Evolutionary conservation across 306 rosid species (phyloP).

Genomic region (Cucurbita maxima): DNA sequence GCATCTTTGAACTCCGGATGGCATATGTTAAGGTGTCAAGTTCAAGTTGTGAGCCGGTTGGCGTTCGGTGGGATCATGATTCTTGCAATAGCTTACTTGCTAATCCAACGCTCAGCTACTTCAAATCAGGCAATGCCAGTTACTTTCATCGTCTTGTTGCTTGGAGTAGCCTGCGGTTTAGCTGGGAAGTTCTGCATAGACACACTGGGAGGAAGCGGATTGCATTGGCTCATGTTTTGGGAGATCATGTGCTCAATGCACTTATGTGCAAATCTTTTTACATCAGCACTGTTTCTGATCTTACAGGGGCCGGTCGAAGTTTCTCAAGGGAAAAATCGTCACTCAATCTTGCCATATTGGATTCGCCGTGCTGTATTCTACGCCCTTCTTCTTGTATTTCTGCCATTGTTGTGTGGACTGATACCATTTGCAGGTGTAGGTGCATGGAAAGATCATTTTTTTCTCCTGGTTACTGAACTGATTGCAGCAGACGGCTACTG

Average conservation of each 20-base stretch:
- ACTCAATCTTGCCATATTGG: conserved; percentile 31
- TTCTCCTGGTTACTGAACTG: conserved; percentile 9
- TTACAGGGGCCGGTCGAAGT: conserved; percentile 48
- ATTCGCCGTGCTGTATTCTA: conserved; percentile 41
- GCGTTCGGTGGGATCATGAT: conserved; percentile 49
- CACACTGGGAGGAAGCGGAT: conserved; percentile 77
- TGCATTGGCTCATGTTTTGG: conserved; percentile 62
- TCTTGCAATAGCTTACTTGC: conserved; percentile 30
- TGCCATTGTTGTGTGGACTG: conserved; percentile 67
- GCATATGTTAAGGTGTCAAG: conserved; percentile 37
- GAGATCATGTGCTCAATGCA: conserved; percentile 52
- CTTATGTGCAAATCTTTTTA: conserved; percentile 35
- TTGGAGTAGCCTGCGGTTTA: conserved; percentile 56
- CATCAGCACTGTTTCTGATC: conserved; percentile 31
- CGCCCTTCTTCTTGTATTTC: conserved; percentile 23
- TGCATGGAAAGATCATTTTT: conserved; percentile 61
- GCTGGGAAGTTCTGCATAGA: conserved; percentile 71
- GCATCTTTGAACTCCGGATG: conserved; percentile 28
- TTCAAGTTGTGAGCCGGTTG: conserved; percentile 50
- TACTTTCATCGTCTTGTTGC: conserved; percentile 51
- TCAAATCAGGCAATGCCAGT: conserved; percentile 57
- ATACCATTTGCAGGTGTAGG: conserved; percentile 61
- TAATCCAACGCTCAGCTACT: conserved; percentile 44
- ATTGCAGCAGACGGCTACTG: conserved; percentile 6
- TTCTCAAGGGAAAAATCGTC: conserved; percentile 15